Percentiles rank a stretch among this genome's conserved stretches.
Evolutionary conservation across 371 early-diverging fungal species (phyloP).

Genomic region (Actinomucor elegans): DNA sequence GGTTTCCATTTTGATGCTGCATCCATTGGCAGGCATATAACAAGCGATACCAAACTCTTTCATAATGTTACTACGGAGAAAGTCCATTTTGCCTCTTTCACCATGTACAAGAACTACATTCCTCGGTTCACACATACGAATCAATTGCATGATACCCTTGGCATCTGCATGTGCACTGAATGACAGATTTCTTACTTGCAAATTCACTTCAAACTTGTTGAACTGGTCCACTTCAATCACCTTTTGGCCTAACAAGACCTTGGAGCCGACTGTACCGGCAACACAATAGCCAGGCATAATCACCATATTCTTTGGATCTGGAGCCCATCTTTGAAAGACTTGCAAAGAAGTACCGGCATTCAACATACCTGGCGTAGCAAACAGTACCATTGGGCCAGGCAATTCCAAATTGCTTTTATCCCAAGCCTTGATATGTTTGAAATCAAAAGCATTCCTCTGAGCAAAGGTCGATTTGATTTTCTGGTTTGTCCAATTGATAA

Average conservation of each 20-base stretch:
- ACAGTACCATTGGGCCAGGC: slow-evolving; percentile 90
- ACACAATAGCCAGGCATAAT: slow-evolving; percentile 95
- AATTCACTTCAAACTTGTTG: slow-evolving; percentile 80
- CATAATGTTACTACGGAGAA: slow-evolving; percentile 81
- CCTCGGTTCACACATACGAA: slow-evolving; percentile 88
- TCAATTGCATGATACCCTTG: slow-evolving; percentile 97
- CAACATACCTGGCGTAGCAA: slow-evolving; percentile 96
- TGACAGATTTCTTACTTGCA: slow-evolving; percentile 93
- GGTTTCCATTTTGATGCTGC: slow-evolving; percentile 67
- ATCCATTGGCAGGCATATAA: slow-evolving; percentile 90
- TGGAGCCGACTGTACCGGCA: slow-evolving; percentile 94
- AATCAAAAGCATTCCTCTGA: slow-evolving; percentile 92
- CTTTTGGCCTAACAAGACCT: slow-evolving; percentile 90
- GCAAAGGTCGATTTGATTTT: slow-evolving; percentile 87
- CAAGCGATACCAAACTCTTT: slow-evolving; percentile 85
- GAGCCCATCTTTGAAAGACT: slow-evolving; percentile 90
- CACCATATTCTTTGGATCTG: slow-evolving; percentile 88
- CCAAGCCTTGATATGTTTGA: slow-evolving; percentile 89
- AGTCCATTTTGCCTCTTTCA: slow-evolving; percentile 90
- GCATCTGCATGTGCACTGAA: slow-evolving; percentile 99
- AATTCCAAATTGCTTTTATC: slow-evolving; percentile 65
- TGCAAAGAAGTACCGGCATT: slow-evolving; percentile 82
- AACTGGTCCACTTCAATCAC: slow-evolving; percentile 78
- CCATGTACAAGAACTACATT: slow-evolving; percentile 99
- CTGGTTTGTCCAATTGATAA: slow-evolving; percentile 95